These are phyloP conservation scores for Kodamaea anthophila DNA, from an alignment of 1,139 yeast species.

Conservation along the genomic window DNA sequence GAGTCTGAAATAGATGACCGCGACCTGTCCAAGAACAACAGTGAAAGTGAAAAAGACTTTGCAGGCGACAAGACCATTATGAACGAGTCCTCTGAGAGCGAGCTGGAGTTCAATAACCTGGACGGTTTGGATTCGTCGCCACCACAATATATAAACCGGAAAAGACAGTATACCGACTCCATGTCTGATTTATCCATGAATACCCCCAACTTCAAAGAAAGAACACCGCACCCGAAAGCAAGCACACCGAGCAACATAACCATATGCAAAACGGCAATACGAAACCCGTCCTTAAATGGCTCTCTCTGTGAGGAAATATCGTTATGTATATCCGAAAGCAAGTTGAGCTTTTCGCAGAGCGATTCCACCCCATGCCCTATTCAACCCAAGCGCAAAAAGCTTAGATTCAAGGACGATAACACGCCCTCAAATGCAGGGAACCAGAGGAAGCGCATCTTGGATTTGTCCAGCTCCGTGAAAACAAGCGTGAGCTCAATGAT, in stretches of 20 bases:
- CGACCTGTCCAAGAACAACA: slow-evolving; percentile 6
- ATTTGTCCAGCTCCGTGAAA: slow-evolving; percentile 15
- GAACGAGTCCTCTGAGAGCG: slow-evolving; percentile 12
- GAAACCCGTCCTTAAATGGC: slow-evolving; percentile 5
- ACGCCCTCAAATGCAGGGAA: slow-evolving; percentile 16
- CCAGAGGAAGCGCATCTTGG: slow-evolving; percentile 12
- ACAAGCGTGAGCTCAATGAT: slow-evolving; percentile 11
- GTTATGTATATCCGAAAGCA: slow-evolving; percentile 13
- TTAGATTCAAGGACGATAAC: slow-evolving; percentile 13
- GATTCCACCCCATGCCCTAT: slow-evolving; percentile 23
- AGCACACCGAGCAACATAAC: slow-evolving; percentile 5
- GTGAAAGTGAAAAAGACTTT: slow-evolving; percentile 9
- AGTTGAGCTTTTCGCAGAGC: slow-evolving; percentile 17
- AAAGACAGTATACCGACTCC: slow-evolving; percentile 15
- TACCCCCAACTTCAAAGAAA: slow-evolving; percentile 10
- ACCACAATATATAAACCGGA: slow-evolving; percentile 14
- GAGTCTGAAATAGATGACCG: slow-evolving; percentile 10
- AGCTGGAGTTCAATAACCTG: slow-evolving; percentile 10
- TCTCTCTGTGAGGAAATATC: slow-evolving; percentile 9
- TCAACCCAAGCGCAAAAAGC: slow-evolving; percentile 18
- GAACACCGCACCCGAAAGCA: slow-evolving; percentile 8
- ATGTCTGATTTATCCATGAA: slow-evolving; percentile 12
- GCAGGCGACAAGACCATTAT: slow-evolving; percentile 14
- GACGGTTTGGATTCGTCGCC: slow-evolving; percentile 9
- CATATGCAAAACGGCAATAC: slow-evolving; percentile 5